Conservation (phyloP, 2,329 filamentous ascomycete species). For the Aspergillus terreus region DNA sequence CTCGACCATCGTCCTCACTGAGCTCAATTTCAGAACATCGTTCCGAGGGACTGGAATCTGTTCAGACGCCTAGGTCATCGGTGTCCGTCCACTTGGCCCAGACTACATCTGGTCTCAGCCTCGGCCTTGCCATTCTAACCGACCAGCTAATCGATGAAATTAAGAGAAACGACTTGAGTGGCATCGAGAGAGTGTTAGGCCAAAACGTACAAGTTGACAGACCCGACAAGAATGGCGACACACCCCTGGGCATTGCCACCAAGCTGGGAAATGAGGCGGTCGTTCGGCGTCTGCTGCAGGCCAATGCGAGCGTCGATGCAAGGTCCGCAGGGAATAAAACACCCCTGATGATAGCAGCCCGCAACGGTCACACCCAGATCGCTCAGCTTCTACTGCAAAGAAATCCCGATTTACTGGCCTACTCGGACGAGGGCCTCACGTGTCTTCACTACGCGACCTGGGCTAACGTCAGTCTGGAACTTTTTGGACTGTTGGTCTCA, state of each 20-base stretch:
- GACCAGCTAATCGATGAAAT: constrained; percentile 1
- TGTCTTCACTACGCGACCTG: constrained; percentile 11
- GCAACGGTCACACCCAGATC: background rate
- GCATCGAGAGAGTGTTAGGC: constrained; percentile 3
- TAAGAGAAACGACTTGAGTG: background rate
- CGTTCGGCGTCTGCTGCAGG: background rate
- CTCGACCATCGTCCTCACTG: background rate
- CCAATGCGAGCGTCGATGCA: background rate
- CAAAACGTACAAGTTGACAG: constrained; percentile 3
- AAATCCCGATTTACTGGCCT: background rate
- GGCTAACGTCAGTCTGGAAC: background rate
- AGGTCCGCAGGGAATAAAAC: constrained; percentile 1
- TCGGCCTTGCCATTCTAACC: background rate
- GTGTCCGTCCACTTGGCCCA: background rate
- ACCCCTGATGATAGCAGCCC: constrained; percentile 9
- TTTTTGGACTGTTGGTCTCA: constrained; percentile 1
- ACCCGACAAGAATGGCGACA: background rate
- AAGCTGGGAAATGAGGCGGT: background rate
- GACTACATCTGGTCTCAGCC: background rate
- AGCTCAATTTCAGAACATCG: background rate
- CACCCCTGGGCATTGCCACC: background rate
- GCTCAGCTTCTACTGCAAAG: background rate
- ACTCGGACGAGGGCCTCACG: constrained; percentile 5
- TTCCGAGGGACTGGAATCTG: background rate
- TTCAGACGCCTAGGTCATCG: background rate